Conservation (phyloP, 805 yeast species). For the Yarrowia hollandica region DNA sequence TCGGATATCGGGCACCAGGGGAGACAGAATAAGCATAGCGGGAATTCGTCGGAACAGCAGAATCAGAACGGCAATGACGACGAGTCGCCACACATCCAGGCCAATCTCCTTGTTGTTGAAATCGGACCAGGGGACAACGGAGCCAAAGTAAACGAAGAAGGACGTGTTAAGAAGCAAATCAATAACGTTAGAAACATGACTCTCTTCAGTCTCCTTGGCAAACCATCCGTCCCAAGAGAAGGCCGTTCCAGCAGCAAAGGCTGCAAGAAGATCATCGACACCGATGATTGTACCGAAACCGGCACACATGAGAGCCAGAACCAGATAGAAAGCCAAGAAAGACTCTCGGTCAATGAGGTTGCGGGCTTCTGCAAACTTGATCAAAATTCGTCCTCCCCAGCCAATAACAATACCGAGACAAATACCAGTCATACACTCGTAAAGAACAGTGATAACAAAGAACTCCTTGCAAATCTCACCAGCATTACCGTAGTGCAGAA, state of each 20-base stretch:
- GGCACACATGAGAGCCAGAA: conserved; percentile 78
- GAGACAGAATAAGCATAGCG: conserved; percentile 70
- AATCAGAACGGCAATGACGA: conserved; percentile 70
- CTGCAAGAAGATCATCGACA: conserved; percentile 81
- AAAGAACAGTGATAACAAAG: conserved; percentile 71
- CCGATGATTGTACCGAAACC: conserved; percentile 88
- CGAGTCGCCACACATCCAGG: conserved; percentile 73
- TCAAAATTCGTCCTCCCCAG: conserved; percentile 63
- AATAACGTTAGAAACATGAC: conserved; percentile 86
- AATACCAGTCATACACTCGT: conserved; percentile 80
- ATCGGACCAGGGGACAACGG: conserved; percentile 84
- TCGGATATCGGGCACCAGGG: conserved; percentile 81
- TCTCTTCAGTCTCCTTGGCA: conserved; percentile 75
- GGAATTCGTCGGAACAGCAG: conserved; percentile 80
- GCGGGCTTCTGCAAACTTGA: conserved; percentile 68
- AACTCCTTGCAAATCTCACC: conserved; percentile 75
- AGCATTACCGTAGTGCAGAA: conserved; percentile 64
- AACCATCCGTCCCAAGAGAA: conserved; percentile 95
- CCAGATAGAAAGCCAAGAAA: conserved; percentile 78
- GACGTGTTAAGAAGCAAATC: conserved; percentile 80
- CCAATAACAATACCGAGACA: conserved; percentile 75
- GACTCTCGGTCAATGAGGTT: conserved; percentile 84
- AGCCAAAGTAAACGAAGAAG: conserved; percentile 86
- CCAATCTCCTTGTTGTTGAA: conserved; percentile 66
- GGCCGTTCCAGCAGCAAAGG: conserved; percentile 91